Base-by-base conservation (phyloP, 1,284 basidiomycete species). In the Sanguinoderma infundibulare region DNA sequence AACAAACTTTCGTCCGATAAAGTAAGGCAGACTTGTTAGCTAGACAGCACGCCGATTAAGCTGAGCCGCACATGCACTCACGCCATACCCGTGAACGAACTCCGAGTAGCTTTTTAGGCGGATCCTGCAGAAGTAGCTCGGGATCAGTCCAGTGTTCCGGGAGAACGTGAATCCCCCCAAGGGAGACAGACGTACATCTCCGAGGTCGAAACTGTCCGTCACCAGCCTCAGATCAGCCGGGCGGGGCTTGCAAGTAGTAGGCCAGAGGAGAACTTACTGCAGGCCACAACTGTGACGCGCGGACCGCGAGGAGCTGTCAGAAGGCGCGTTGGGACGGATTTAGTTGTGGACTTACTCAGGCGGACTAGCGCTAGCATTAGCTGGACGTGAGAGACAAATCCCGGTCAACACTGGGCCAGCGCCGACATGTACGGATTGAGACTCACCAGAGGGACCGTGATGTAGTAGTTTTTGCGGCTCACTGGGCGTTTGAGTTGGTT, bases 1-100 rank as follows among this genome's bases (percentile, higher is more conserved):
- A 15, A 85, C 73, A 81, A 84, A 87, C 83, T 85, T 56, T 2
- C 24, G 24, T 12, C 12, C 12, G 24, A 9, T 24, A 26, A 7
- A 12, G 34, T 15, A 6, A 2, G 22, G 10, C 14, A 38, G 14
- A 12, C 34, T 51, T 32, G 49, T 51, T 22, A 51, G 32, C 49
- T n/a, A 22, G 20, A 32, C 0, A 14, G 1, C 17, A 8, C n/a
- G 20, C 32, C 32, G 49, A 36, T 35, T 35, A 20, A 30, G 30
- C 24, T 35, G 14, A 30, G 30, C 30, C 32, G 42, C 5, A 20
- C 24, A 22, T 40, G 24, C 35, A 58, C 67, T 57, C 36, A 70
- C 70, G 47, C 58, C 67, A 47, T 60, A 66, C 6, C 32, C 44
- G 2, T 55, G 30, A 2, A 62, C 62, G 44, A 80, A 81, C 3